Conservation (phyloP, 1,284 basidiomycete genomes). For the Kwoniella shivajii region DNA sequence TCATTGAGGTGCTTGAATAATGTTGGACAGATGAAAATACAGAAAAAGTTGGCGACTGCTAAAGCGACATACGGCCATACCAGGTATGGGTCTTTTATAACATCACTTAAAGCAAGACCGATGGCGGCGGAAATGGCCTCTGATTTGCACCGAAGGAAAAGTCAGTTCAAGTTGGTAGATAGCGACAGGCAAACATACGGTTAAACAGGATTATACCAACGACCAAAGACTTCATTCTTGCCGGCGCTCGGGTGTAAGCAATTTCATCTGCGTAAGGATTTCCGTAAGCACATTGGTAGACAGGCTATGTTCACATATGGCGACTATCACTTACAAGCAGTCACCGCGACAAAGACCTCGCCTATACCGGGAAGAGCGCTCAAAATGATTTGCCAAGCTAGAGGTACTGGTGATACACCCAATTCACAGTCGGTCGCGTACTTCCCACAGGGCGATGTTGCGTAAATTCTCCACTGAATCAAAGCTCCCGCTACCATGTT, state of each 20-base stretch:
- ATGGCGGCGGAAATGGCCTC: constrained; percentile 51
- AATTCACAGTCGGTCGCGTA: constrained; percentile 45
- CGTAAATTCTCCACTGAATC: constrained; percentile 56
- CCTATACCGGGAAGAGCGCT: constrained; percentile 53
- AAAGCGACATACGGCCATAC: constrained; percentile 51
- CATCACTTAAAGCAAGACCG: constrained; percentile 18
- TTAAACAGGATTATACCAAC: constrained; percentile 50
- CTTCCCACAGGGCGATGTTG: constrained; percentile 53
- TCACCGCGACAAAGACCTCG: constrained; percentile 56
- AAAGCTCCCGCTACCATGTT: constrained; percentile 55
- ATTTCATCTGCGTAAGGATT: constrained; percentile 49
- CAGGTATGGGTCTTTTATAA: constrained; percentile 47
- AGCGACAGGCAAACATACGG: constrained; percentile 17
- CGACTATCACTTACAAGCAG: constrained; percentile 26
- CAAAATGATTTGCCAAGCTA: constrained; percentile 51
- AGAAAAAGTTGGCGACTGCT: constrained; percentile 43
- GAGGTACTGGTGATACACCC: constrained; percentile 33
- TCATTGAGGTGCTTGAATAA: constrained; percentile 49
- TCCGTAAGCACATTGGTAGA: not conserved
- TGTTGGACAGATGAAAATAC: constrained; percentile 43
- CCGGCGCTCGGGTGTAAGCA: constrained; percentile 50
- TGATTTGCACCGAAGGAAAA: not conserved
- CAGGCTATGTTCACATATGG: not conserved
- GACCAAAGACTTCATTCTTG: constrained; percentile 46
- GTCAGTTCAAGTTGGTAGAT: not conserved